Percentiles rank a stretch among this genome's conserved stretches.
phyloP scores from a whole-genome alignment of 2,329 filamentous ascomycete genomes.

The Pezicula radicicola region DNA sequence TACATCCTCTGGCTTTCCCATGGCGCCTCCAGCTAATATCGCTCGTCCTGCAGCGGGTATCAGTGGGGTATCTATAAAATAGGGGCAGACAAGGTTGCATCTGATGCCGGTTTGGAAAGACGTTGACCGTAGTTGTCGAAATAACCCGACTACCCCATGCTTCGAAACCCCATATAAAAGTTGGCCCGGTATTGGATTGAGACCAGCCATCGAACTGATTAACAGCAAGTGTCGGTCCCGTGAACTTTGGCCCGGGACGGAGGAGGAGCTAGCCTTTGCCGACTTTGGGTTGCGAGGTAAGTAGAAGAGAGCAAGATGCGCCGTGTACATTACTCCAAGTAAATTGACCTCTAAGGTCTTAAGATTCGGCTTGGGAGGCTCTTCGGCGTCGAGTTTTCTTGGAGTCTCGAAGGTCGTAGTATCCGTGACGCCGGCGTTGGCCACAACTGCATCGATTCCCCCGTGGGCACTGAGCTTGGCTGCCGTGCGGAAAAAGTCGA shows the following conservation, averaged over 20 bases:
- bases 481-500: slow-evolving; percentile 59
- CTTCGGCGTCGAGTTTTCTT: slow-evolving; percentile 37
- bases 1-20: slow-evolving; percentile 54
- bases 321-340: slow-evolving; percentile 61
- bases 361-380: slow-evolving; percentile 47
- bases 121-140: slow-evolving; percentile 52
- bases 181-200: slow-evolving; percentile 41
- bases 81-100: slow-evolving; percentile 65
- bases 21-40: slow-evolving; percentile 53
- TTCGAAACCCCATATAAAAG: slow-evolving; percentile 59
- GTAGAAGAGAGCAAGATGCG: slow-evolving; percentile 60
- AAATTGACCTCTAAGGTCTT: slow-evolving; percentile 60
- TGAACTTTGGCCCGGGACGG: slow-evolving; percentile 24
- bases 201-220: slow-evolving; percentile 58
- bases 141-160: slow-evolving; percentile 64
- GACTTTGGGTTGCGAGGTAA: slow-evolving; percentile 48
- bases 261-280: slow-evolving; percentile 25
- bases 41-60: slow-evolving; percentile 42
- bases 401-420: slow-evolving; percentile 39
- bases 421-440: slow-evolving; percentile 62
- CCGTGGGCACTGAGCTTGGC: slow-evolving; percentile 49
- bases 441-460: slow-evolving; percentile 60
- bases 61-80: slow-evolving; percentile 64
- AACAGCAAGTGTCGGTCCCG: slow-evolving; percentile 60
- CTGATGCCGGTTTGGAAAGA: slow-evolving; percentile 50